Evolutionary conservation across 2,329 filamentous ascomycete genomes (phyloP), one percentile per base, ranked within the genome.

Genomic region (Penicillium thymicola): DNA sequence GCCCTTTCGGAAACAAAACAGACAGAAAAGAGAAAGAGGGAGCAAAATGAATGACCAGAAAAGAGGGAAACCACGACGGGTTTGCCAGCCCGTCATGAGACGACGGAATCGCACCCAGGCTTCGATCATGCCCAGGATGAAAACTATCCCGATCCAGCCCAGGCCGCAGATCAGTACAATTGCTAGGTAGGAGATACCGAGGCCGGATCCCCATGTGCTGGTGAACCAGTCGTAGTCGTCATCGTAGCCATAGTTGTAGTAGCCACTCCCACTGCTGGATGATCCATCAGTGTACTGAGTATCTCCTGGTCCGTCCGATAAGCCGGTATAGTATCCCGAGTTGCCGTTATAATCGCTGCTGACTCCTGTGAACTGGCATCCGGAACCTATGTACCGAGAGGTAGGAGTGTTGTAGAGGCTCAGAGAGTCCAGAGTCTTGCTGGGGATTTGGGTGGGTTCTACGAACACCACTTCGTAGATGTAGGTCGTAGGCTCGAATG

Each of bases 11-110:
- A 64, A 67, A 27, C 59, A 70, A 21, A 43, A 66, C 5, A 70
- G 55, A 27, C 64, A 63, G 23, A 66, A 41, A 2, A 66, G 44
- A 1, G 61, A 62, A 6, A 68, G 34, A 2, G 68, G 61, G 16
- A 70, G 57, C 16, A 65, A 51, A 1, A 59, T 57, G 36, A 72
- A 54, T 10, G 62, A 60, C 70, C 70, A 72, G 47, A 60, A 68
- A 10, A 70, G 54, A 2, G 70, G 70, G 3, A 72, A 40, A 3
- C 70, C 70, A n/a, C 70, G 69, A 1, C 69, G 64, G 4, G 70
- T 67, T 44, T 70, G 69, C 70, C 69, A 71, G 47, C 70, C 70
- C 4, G 62, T 70, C 68, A 70, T 70, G 23, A 72, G 59, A 5
- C 69, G 67, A 45, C 68, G 67, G 58, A 71, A 72, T 18, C 68